Evolutionary conservation across 164 flowering plant species (phyloP).

Genomic region (Amborella trichopoda): DNA sequence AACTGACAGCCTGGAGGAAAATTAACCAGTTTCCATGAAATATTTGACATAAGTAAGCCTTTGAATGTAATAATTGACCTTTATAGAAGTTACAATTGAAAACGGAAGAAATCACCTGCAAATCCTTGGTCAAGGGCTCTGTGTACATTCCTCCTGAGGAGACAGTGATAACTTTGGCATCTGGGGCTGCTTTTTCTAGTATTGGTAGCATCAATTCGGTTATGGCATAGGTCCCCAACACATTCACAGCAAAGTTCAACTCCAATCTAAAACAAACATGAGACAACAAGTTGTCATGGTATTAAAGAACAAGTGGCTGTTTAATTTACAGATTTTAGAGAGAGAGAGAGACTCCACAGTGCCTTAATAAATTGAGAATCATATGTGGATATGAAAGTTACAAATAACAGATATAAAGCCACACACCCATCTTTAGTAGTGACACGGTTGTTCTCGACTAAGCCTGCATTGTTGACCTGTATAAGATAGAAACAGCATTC

Average conservation of each 20-base stretch:
- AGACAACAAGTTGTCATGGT: too few relatives aligned
- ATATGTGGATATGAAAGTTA: not conserved
- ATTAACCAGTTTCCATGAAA: too few relatives aligned
- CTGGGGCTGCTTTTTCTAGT: slow-evolving; percentile 80
- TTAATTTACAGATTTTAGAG: too few relatives aligned
- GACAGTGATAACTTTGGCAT: slow-evolving; percentile 88
- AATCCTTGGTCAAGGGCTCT: slow-evolving; percentile 53
- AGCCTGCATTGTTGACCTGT: slow-evolving; percentile 93
- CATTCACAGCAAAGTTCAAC: slow-evolving; percentile 84
- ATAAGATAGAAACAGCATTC: not conserved
- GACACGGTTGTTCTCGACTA: slow-evolving; percentile 52
- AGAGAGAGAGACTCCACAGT: too few relatives aligned
- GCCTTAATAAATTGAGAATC: not conserved
- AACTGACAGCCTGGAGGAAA: too few relatives aligned
- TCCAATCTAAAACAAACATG: slow-evolving; percentile 50
- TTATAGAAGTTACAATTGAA: too few relatives aligned
- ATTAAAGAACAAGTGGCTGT: too few relatives aligned
- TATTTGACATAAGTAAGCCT: too few relatives aligned
- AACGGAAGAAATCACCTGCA: slow-evolving; percentile 47
- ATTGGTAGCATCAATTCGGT: slow-evolving; percentile 76
- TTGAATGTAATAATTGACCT: too few relatives aligned
- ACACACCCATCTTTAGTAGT: slow-evolving; percentile 72
- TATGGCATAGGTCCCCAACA: slow-evolving; percentile 62
- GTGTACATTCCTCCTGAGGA: slow-evolving; percentile 96
- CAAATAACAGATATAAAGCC: not conserved